These are phyloP conservation scores for Oryza glaberrima DNA, from an alignment of 176 grass and related monocot genomes.

Conservation along the genomic window DNA sequence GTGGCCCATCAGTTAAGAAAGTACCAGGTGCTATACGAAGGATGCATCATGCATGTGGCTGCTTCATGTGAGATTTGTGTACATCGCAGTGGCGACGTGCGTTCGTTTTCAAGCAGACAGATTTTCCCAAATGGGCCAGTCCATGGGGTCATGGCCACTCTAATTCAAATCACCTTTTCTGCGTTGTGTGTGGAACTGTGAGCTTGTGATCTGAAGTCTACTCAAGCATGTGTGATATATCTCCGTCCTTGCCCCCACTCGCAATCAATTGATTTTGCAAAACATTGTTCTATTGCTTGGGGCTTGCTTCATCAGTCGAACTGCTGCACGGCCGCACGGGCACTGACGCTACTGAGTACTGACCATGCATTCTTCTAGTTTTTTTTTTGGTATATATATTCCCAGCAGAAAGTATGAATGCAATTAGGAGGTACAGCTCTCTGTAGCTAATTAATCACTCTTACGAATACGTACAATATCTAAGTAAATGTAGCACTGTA, in stretches of 20 bases:
- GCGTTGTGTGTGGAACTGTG: slow-evolving; percentile 4
- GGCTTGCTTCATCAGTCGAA: background rate
- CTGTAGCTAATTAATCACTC: background rate
- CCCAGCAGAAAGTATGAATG: background rate
- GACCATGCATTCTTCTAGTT: background rate
- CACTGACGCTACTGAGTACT: background rate
- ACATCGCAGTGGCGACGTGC: background rate
- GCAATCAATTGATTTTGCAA: background rate
- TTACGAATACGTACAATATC: background rate
- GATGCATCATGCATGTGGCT: background rate
- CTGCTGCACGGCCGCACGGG: background rate
- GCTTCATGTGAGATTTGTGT: slow-evolving; percentile 20
- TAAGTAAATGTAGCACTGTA: background rate
- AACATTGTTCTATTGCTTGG: background rate
- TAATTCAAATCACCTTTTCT: slow-evolving; percentile 13
- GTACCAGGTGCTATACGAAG: background rate
- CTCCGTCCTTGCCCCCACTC: background rate
- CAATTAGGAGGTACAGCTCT: background rate
- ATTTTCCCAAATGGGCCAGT: slow-evolving; percentile 40
- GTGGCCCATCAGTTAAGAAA: background rate
- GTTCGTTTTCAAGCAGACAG: slow-evolving; percentile 39
- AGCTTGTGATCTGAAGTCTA: background rate
- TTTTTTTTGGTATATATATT: background rate
- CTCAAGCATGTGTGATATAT: background rate
- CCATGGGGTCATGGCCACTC: slow-evolving; percentile 8